Evolutionary conservation across 2,329 filamentous ascomycete genomes (phyloP).

Genomic region (Colletotrichum trifolii): DNA sequence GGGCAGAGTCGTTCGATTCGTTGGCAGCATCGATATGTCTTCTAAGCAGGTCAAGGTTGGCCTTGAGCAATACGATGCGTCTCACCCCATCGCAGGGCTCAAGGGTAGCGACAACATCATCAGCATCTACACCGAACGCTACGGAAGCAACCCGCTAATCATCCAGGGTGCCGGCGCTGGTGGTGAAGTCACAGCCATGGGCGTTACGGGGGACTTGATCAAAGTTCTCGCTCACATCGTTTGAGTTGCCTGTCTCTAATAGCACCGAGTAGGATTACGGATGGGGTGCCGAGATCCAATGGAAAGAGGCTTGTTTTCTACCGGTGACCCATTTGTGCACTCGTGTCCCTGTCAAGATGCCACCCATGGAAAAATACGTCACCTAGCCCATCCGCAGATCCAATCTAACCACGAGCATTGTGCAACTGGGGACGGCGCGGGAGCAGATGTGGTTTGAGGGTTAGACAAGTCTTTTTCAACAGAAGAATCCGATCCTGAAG

Average conservation of each 20-base stretch:
- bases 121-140: conserved; percentile 96
- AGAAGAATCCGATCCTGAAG: conserved; percentile 9
- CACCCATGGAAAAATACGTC: neutral
- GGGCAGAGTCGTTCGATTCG: conserved; percentile 93
- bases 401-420: conserved; percentile 24
- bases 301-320: no score
- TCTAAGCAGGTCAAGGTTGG: conserved; percentile 89
- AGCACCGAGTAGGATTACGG: no score
- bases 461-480: conserved; percentile 8
- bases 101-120: conserved; percentile 99
- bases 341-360: neutral
- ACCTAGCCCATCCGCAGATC: conserved; percentile 29
- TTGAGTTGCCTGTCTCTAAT: conserved; percentile 40
- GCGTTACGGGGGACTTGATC: conserved; percentile 91
- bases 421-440: neutral
- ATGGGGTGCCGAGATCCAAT: no score
- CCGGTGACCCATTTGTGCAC: no score
- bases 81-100: conserved; percentile 90
- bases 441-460: neutral
- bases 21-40: conserved; percentile 91
- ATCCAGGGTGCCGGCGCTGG: conserved; percentile 95
- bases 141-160: conserved; percentile 90
- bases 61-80: conserved; percentile 86
- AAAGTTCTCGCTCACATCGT: conserved; percentile 83
- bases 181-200: conserved; percentile 97